Conservation (phyloP, 306 rosid genomes). For the Trifolium dubium region DNA sequence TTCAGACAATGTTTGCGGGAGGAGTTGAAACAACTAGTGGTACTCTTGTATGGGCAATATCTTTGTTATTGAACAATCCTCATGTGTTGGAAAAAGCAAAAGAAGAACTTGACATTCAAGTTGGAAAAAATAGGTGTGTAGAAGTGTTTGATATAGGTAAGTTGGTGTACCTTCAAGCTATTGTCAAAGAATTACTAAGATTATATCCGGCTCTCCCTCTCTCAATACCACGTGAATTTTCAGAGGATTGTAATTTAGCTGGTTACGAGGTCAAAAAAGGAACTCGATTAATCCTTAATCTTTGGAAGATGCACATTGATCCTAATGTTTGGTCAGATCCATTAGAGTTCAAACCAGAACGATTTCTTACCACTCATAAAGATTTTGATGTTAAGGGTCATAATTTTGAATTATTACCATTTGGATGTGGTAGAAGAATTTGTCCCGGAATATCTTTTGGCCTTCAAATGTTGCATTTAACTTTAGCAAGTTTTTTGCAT, state of each 20-base stretch:
- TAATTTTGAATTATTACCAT: no score
- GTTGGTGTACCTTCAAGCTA: constrained; percentile 27
- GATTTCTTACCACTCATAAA: no score
- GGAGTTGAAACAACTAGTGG: constrained; percentile 11
- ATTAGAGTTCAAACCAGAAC: no score
- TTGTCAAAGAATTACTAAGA: constrained; percentile 33
- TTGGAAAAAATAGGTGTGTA: constrained; percentile 27
- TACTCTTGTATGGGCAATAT: constrained; percentile 20
- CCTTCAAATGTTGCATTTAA: neutral
- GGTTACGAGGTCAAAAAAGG: constrained; percentile 14
- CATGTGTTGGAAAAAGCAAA: neutral
- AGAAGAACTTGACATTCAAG: constrained; percentile 17
- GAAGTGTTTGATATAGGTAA: neutral
- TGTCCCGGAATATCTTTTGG: constrained; percentile 30
- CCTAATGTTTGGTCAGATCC: no score
- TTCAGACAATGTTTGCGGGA: neutral
- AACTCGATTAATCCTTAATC: constrained; percentile 11
- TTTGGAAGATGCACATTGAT: constrained; percentile 36
- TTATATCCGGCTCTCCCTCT: constrained; percentile 19
- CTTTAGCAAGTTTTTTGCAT: constrained; percentile 35
- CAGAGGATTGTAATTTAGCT: constrained; percentile 13
- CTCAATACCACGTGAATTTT: constrained; percentile 4
- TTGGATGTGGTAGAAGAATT: no score
- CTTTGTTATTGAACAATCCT: constrained; percentile 12
- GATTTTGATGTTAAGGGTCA: no score